Conservation (phyloP, 805 yeast species). For the Maudiozyma turicensis region DNA sequence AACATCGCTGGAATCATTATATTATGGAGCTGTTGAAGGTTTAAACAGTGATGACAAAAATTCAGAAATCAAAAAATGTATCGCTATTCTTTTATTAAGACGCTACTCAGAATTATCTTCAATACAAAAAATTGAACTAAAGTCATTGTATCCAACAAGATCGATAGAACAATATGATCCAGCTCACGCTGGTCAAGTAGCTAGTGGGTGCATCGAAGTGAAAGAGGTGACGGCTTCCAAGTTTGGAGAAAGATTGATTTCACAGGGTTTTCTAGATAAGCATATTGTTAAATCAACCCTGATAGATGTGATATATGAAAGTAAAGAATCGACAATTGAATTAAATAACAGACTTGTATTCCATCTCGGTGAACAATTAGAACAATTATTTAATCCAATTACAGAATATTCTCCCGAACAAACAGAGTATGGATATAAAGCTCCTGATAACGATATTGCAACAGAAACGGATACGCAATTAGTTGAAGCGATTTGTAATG, state of each 20-base stretch:
- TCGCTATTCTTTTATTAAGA: constrained; percentile 66
- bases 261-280: constrained; percentile 48
- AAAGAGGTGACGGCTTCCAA: constrained; percentile 35
- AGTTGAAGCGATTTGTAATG: constrained; percentile 49
- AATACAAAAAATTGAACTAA: constrained; percentile 8
- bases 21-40: constrained; percentile 71
- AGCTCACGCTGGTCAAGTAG: constrained; percentile 72
- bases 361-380: constrained; percentile 74
- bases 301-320: constrained; percentile 68
- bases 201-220: constrained; percentile 52
- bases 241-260: constrained; percentile 46
- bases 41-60: constrained; percentile 38
- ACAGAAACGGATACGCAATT: constrained; percentile 30
- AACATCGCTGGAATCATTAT: constrained; percentile 50
- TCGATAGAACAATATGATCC: constrained; percentile 52
- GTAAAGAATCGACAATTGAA: constrained; percentile 41
- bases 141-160: constrained; percentile 13
- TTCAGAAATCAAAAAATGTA: constrained; percentile 58
- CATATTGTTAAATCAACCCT: constrained; percentile 41
- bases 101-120: constrained; percentile 49
- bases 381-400: constrained; percentile 80
- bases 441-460: constrained; percentile 35
- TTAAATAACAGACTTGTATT: constrained; percentile 69
- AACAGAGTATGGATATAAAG: constrained; percentile 57
- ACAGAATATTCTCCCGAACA: constrained; percentile 89